Percentiles rank a stretch among this genome's conserved stretches.
Conservation (phyloP, 2,329 filamentous ascomycete species). For the Beauveria sp. region DNA sequence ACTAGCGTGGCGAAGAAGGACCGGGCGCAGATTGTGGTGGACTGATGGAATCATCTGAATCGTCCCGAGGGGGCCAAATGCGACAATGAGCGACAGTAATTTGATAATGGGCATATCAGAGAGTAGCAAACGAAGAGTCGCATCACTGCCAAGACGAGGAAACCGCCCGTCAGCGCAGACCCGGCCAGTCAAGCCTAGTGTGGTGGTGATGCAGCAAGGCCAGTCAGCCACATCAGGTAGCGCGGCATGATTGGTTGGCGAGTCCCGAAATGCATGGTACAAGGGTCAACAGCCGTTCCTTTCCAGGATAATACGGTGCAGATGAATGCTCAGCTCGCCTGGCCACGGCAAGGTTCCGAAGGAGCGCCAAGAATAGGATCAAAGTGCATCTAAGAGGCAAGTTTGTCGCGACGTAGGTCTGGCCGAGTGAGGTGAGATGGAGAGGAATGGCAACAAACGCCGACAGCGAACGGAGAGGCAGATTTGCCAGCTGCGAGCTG, state of each 20-base stretch:
- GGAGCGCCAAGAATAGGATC: not conserved
- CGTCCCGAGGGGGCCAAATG: not conserved
- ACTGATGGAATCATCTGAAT: too few relatives aligned
- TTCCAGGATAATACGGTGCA: not conserved
- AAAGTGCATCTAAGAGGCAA: not conserved
- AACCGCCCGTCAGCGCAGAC: constrained; percentile 6
- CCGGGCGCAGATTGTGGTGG: not conserved
- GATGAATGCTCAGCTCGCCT: constrained; percentile 9
- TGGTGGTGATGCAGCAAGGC: not conserved
- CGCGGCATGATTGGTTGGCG: constrained; percentile 5
- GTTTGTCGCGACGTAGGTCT: not conserved
- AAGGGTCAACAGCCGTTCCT: not conserved
- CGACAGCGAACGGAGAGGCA: not conserved
- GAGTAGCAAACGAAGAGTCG: not conserved
- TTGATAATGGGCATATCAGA: not conserved
- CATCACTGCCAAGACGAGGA: not conserved
- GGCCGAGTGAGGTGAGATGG: not conserved
- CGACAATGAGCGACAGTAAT: not conserved
- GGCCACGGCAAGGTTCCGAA: constrained; percentile 7
- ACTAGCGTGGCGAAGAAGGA: not conserved
- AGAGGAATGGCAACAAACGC: not conserved
- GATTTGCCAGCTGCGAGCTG: not conserved
- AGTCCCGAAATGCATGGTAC: constrained; percentile 6
- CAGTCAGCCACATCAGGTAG: not conserved
- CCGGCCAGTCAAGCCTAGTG: constrained; percentile 2